These are phyloP conservation scores for Pinus tabuliformis DNA, from an alignment of 75 land plant genomes.

Conservation along the genomic window DNA sequence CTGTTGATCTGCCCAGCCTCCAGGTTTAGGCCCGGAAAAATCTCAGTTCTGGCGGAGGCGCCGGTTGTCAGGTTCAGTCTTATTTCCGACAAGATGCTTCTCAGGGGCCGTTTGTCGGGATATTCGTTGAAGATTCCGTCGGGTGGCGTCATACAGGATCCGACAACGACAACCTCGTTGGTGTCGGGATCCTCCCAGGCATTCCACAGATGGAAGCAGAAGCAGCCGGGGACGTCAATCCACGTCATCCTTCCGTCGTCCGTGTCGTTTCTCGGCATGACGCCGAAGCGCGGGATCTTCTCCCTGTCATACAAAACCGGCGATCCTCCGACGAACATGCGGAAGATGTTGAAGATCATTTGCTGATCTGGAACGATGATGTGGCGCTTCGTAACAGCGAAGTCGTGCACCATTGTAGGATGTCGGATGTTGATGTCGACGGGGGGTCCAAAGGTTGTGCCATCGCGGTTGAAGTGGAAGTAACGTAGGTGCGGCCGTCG, in stretches of 20 bases:
- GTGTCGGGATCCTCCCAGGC: background rate
- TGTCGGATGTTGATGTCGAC: conserved; percentile 35
- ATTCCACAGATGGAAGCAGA: conserved; percentile 2
- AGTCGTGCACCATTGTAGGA: conserved; percentile 75
- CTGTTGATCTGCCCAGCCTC: conserved; percentile 87
- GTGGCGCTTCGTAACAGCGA: conserved; percentile 62
- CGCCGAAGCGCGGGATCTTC: conserved; percentile 70
- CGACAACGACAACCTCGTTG: conserved; percentile 54
- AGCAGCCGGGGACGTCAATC: conserved; percentile 85
- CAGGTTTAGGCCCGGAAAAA: conserved; percentile 23
- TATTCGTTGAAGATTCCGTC: conserved; percentile 18
- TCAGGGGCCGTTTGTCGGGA: background rate
- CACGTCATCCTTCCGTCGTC: conserved; percentile 37
- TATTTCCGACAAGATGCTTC: conserved; percentile 48
- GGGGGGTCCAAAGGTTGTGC: conserved; percentile 29
- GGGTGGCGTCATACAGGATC: conserved; percentile 89
- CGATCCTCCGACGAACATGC: conserved; percentile 78
- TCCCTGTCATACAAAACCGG: conserved; percentile 67
- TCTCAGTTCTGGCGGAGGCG: conserved; percentile 29
- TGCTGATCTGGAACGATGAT: conserved; percentile 76
- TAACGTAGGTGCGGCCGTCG: conserved; percentile 55
- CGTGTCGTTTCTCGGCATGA: conserved; percentile 49
- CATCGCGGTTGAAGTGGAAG: conserved; percentile 21
- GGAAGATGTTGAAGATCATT: conserved; percentile 66
- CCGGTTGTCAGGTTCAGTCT: conserved; percentile 65